These are phyloP conservation scores for Eimeria zaria DNA, from an alignment of 169 alveolate genomes.

Conservation along the genomic window DNA sequence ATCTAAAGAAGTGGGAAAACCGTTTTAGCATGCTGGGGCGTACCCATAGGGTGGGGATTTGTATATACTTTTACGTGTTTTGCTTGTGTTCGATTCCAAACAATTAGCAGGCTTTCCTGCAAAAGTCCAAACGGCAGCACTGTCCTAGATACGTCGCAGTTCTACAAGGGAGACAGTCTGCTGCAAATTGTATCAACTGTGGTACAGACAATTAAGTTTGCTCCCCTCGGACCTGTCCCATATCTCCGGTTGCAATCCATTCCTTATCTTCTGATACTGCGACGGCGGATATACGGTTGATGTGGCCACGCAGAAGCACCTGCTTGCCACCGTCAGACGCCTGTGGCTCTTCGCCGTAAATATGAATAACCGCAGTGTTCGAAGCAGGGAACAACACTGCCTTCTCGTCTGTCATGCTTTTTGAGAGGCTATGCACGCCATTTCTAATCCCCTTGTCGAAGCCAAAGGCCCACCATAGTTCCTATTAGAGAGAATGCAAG, in stretches of 20 bases:
- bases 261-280: slow-evolving; percentile 81
- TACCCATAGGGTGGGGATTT: slow-evolving; percentile 91
- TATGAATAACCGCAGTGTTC: slow-evolving; percentile 23
- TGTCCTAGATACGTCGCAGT: not conserved
- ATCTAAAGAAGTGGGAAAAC: not conserved
- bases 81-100: slow-evolving; percentile 95
- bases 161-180: not conserved
- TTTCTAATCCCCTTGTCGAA: slow-evolving; percentile 71
- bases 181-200: not conserved
- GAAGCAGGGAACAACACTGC: slow-evolving; percentile 31
- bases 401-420: not conserved
- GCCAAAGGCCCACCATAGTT: slow-evolving; percentile 79
- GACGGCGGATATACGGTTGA: slow-evolving; percentile 77
- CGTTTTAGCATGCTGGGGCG: not conserved
- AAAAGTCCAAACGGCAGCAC: slow-evolving; percentile 65
- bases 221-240: slow-evolving; percentile 55
- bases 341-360: not conserved
- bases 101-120: slow-evolving; percentile 92
- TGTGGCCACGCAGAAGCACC: slow-evolving; percentile 90
- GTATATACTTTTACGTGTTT: slow-evolving; percentile 92
- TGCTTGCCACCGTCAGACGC: not conserved
- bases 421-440: slow-evolving; percentile 79
- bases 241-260: slow-evolving; percentile 84
- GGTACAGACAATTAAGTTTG: not conserved
- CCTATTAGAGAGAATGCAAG: slow-evolving; percentile 11